Evolutionary conservation across 805 yeast genomes (phyloP).

Genomic region (Kodamaea nitidulidarum): DNA sequence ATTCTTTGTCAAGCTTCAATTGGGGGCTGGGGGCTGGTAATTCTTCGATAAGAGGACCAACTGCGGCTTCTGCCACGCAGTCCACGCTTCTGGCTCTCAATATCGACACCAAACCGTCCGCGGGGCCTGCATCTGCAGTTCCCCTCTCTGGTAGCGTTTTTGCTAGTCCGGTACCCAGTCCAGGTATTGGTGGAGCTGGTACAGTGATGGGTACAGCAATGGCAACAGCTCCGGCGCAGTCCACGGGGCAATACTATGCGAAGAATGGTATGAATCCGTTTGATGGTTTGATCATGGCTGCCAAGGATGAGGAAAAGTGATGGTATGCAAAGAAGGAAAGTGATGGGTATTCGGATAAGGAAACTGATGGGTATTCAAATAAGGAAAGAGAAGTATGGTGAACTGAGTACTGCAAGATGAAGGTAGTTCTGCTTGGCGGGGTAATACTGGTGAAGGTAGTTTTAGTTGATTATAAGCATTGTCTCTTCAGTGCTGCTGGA

Average conservation of each 20-base stretch:
- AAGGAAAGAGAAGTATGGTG: too few relatives aligned
- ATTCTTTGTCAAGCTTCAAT: constrained; percentile 14
- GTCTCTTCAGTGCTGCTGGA: too few relatives aligned
- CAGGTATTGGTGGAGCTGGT: constrained; percentile 13
- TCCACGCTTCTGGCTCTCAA: constrained; percentile 3
- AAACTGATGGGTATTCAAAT: too few relatives aligned
- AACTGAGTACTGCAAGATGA: too few relatives aligned
- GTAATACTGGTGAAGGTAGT: too few relatives aligned
- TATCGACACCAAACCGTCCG: constrained; percentile 1
- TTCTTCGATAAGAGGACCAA: constrained; percentile 21
- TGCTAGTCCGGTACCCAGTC: constrained; percentile 15
- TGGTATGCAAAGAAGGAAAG: too few relatives aligned
- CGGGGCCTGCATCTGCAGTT: constrained; percentile 8
- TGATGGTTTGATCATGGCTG: constrained; percentile 35
- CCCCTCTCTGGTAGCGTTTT: constrained; percentile 1
- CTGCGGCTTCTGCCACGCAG: constrained; percentile 17
- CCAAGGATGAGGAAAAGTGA: constrained; percentile 8
- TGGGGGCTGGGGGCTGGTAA: constrained; percentile 13
- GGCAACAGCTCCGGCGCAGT: constrained; percentile 27
- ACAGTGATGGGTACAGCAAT: constrained; percentile 9
- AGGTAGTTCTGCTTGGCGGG: too few relatives aligned
- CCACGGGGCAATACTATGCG: constrained; percentile 31
- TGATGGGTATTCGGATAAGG: too few relatives aligned
- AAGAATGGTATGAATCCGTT: constrained; percentile 36
- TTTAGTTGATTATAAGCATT: too few relatives aligned